These are phyloP conservation scores for Cucurbita maxima DNA, from an alignment of 306 rosid species.

Conservation along the genomic window DNA sequence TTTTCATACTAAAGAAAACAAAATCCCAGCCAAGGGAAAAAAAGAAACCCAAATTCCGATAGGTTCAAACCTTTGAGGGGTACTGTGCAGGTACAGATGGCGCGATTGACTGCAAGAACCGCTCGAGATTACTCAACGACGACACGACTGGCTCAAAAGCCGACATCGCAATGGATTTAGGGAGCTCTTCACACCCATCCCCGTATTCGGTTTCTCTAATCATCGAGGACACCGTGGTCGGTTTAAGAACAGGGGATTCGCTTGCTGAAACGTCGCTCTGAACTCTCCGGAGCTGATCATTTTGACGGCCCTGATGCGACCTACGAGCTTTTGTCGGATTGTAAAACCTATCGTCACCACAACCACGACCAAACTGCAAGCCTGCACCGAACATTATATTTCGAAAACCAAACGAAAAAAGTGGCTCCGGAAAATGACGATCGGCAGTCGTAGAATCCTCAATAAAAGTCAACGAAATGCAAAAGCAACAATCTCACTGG, in stretches of 20 bases:
- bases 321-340: constrained; percentile 40
- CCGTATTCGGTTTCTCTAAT: constrained; percentile 30
- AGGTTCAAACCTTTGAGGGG: constrained; percentile 43
- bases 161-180: neutral
- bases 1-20: neutral
- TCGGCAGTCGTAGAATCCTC: constrained; percentile 10
- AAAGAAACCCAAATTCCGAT: neutral
- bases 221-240: neutral
- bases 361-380: constrained; percentile 38
- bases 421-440: constrained; percentile 23
- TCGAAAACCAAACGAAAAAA: constrained; percentile 4
- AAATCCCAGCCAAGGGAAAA: neutral
- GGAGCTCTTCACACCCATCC: constrained; percentile 18
- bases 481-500: neutral
- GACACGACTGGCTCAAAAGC: constrained; percentile 13
- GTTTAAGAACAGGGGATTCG: neutral
- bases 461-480: constrained; percentile 10
- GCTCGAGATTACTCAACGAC: constrained; percentile 48
- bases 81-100: constrained; percentile 54
- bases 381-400: constrained; percentile 49
- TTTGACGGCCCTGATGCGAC: constrained; percentile 15
- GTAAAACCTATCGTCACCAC: constrained; percentile 60
- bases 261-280: constrained; percentile 3
- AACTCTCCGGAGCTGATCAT: constrained; percentile 10
- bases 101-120: constrained; percentile 49